Base-by-base conservation (phyloP, 352 stramenopile species). In the Thraustotheca clavata region DNA sequence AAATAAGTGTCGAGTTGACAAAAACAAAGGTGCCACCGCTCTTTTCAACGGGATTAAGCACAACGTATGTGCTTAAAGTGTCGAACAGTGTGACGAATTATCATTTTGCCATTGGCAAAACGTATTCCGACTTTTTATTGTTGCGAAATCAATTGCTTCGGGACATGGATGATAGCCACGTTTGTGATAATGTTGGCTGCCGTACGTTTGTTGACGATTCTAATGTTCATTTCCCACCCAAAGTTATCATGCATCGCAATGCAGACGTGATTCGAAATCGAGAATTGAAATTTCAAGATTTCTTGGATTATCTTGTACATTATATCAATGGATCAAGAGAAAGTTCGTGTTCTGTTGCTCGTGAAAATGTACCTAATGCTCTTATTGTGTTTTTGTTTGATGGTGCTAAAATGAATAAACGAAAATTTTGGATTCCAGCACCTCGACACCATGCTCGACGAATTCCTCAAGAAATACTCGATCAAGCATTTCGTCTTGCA, bases 351-450 rank as follows among this genome's bases (percentile, higher is more conserved):
- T 20, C 4, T 8, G 11, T 20, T 16, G 55, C 55, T 14, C 26
- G 41, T 22, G 55, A 46, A 14, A 22, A 16, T 29, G 27, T 63
- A 18, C 55, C 55, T 12, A 63, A 63, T n/a, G 22, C 8, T n/a
- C 31, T 63, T 41, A 63, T 63, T 32, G 55, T 63, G 12, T 63
- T 63, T 32, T n/a, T 63, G n/a, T 63, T 63, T 50, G 55, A 63
- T 32, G 33, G 55, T 29, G 55, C 55, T 41, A 63, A 63, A 41
- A 63, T 63, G 55, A 35, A 63, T 41, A 63, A 49, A 31, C 55
- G 34, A 18, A 24, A 39, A 35, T 63, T 63, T 22, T 63, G 55
- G 55, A 50, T 63, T 8, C 55, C 55, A 24, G 39, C 20, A 11
- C 38, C 35, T n/a, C 55, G 55, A 18, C 55, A 63, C 39, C 55